These are phyloP conservation scores for Aaosphaeria arxii DNA, from an alignment of 2,329 filamentous ascomycete species.

Conservation along the genomic window DNA sequence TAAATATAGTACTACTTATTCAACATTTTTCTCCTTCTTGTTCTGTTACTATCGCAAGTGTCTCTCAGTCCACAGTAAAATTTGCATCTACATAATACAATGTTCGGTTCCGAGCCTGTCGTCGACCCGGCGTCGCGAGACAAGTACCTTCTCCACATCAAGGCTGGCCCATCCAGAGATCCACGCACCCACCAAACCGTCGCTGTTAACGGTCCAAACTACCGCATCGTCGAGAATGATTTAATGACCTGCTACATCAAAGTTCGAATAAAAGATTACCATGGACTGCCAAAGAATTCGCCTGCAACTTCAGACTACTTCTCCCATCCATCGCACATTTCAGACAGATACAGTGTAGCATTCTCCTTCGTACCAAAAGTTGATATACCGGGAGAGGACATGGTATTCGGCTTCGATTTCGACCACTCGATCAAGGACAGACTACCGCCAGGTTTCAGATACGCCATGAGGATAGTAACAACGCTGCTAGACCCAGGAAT, in stretches of 20 bases:
- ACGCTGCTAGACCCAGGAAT: slow-evolving; percentile 34
- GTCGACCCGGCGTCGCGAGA: slow-evolving; percentile 30
- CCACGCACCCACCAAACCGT: slow-evolving; percentile 26
- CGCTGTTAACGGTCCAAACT: slow-evolving; percentile 26
- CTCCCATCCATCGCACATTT: slow-evolving; percentile 24
- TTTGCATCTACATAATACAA: background rate
- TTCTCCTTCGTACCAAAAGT: slow-evolving; percentile 37
- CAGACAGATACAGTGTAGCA: slow-evolving; percentile 34
- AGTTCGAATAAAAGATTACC: slow-evolving; percentile 35
- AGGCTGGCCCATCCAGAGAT: slow-evolving; percentile 34
- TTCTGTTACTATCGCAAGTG: background rate
- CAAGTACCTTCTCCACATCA: slow-evolving; percentile 38
- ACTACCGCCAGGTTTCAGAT: slow-evolving; percentile 34
- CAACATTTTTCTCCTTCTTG: background rate
- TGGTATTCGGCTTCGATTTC: slow-evolving; percentile 37
- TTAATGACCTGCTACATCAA: slow-evolving; percentile 29
- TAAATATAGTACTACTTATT: background rate
- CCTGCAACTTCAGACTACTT: slow-evolving; percentile 31
- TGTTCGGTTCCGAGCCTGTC: slow-evolving; percentile 8
- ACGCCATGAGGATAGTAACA: slow-evolving; percentile 36
- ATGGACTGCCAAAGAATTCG: slow-evolving; percentile 29
- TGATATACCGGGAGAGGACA: slow-evolving; percentile 24
- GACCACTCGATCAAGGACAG: slow-evolving; percentile 34
- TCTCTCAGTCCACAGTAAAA: background rate
- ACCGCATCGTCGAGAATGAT: slow-evolving; percentile 23